phyloP scores from a whole-genome alignment of 1,284 basidiomycete genomes.

The Coniophora puteana region DNA sequence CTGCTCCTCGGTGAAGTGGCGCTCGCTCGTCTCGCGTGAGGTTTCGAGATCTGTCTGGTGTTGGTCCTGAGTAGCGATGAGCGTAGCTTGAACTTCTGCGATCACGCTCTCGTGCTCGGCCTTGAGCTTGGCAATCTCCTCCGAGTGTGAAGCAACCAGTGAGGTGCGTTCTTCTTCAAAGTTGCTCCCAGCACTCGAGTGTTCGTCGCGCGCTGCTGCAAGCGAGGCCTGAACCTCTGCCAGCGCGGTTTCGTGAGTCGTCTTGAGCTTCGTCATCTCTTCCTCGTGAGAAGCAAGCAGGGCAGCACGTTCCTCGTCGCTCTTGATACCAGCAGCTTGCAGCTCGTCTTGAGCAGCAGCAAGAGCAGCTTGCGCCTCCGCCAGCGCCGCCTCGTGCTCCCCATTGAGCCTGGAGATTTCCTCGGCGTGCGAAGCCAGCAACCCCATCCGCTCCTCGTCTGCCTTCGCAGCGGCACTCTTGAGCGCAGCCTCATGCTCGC shows the following conservation, averaged over 20 bases:
- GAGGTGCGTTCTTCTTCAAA: constrained; percentile 16
- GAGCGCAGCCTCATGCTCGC: constrained; percentile 38
- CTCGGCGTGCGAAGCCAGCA: constrained; percentile 32
- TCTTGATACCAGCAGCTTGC: constrained; percentile 11
- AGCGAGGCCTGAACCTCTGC: constrained; percentile 40
- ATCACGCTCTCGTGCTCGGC: constrained; percentile 45
- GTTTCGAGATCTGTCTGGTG: constrained; percentile 41
- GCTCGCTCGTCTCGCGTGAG: constrained; percentile 33
- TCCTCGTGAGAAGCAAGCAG: constrained; percentile 40
- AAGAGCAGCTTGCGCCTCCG: constrained; percentile 40
- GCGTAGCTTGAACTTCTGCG: constrained; percentile 36
- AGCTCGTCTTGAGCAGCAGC: constrained; percentile 43
- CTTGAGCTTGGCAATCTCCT: constrained; percentile 37
- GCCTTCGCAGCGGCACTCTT: constrained; percentile 20
- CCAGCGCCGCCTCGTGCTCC: constrained; percentile 43
- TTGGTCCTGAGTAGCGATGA: constrained; percentile 43
- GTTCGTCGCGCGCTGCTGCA: constrained; percentile 41
- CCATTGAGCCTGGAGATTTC: constrained; percentile 37
- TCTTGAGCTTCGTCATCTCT: constrained; percentile 44
- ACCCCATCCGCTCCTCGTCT: constrained; percentile 32
- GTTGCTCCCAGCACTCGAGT: constrained; percentile 26
- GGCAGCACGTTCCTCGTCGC: constrained; percentile 22
- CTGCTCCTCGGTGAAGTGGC: constrained; percentile 36
- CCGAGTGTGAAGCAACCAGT: constrained; percentile 33
- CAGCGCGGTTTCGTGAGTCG: constrained; percentile 42